Evolutionary conservation across 129 eudicot genomes (phyloP), one percentile per base, ranked within the genome.

Genomic region (Artemisia argyi): DNA sequence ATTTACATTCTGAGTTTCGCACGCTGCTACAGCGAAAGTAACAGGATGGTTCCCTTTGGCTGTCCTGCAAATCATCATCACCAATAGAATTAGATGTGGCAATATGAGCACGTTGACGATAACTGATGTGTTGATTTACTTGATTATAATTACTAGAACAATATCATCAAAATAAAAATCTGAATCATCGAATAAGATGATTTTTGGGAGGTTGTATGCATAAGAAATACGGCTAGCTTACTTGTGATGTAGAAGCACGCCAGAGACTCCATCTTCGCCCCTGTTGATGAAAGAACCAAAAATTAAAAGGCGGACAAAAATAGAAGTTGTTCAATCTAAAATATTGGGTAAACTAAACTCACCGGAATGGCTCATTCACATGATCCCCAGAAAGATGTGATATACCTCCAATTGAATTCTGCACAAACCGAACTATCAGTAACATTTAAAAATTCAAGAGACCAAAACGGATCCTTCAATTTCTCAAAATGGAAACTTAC

Each of bases 331-430:
- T 22, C 11, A 47, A 4, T 71, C 52, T 64, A 9, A 35, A 35
- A 58, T 28, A 50, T 10, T 11, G 0, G 11, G 56, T 26, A 22
- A 73, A 54, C 20, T 17, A 66, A 15, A 79, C 96, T 84, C 67
- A 94, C 98, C 69, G 79, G 73, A 94, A 94, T 28, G 98, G 97
- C 73, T 94, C 97, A 24, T 94, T 94, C 35, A 90, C 97, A 71
- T 94, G 98, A 76, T 90, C 97, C 42, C 98, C 98, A 15, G 98
- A 87, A 53, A 94, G 85, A 84, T 94, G 98, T 14, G 98, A 90
- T 73, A 84, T 49, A 66, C 98, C 97, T 72, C 98, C 98, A 71
- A 94, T 84, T 53, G 98, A 94, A 69, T 94, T 94, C 97, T 94
- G 90, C 59, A 16, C 17, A 71, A 66, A 64, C 74, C 9, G 46